Conservation (phyloP, 352 stramenopile genomes). For the Phytopythium chamaehyphon region DNA sequence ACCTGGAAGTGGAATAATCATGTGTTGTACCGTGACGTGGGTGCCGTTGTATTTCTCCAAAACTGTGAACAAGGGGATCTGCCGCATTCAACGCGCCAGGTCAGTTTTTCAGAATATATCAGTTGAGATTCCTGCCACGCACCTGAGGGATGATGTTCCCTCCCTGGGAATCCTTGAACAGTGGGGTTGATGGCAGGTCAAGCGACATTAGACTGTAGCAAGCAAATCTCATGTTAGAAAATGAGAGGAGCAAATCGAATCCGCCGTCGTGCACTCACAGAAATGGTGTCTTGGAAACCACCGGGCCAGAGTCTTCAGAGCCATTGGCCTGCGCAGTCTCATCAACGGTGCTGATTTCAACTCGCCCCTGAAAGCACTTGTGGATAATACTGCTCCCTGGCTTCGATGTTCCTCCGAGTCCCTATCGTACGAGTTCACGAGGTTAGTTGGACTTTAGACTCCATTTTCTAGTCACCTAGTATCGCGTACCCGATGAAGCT, state of each 20-base stretch:
- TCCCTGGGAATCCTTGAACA: constrained; percentile 98
- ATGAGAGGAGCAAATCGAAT: background rate
- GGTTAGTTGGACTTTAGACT: background rate
- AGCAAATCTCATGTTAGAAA: constrained; percentile 4
- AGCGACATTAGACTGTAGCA: constrained; percentile 91
- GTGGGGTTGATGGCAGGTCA: constrained; percentile 96
- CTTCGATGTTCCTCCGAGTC: constrained; percentile 81
- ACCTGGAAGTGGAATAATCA: no score
- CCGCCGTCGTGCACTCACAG: constrained; percentile 31
- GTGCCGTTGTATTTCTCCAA: constrained; percentile 97
- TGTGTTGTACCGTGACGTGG: constrained; percentile 65
- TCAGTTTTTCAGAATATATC: no score
- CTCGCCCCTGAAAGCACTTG: constrained; percentile 94
- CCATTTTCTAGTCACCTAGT: background rate
- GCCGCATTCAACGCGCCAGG: constrained; percentile 4
- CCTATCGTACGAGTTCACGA: constrained; percentile 26
- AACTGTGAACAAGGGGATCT: constrained; percentile 96
- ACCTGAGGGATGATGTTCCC: constrained; percentile 96
- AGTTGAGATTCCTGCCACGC: background rate
- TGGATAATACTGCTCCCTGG: constrained; percentile 92
- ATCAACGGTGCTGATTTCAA: constrained; percentile 90
- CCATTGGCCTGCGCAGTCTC: constrained; percentile 29
- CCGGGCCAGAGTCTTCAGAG: constrained; percentile 25
- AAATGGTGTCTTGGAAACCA: constrained; percentile 58
- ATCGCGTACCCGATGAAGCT: constrained; percentile 83